Evolutionary conservation across 495 filamentous ascomycete genomes (phyloP).

Genomic region (Hypoxylon intermedium): DNA sequence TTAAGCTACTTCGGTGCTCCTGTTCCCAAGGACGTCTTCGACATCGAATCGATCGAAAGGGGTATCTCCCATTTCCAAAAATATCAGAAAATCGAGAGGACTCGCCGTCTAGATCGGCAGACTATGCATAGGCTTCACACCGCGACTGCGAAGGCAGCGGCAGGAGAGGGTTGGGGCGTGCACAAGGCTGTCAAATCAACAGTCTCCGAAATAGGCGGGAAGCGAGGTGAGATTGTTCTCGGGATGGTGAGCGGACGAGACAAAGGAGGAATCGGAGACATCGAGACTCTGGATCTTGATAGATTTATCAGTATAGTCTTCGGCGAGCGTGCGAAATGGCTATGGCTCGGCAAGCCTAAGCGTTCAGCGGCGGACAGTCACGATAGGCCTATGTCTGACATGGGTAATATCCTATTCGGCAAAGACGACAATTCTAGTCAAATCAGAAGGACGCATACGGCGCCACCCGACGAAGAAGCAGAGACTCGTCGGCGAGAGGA

Average conservation of each 20-base stretch:
- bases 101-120: constrained; percentile 78
- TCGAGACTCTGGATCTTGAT: constrained; percentile 90
- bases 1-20: constrained; percentile 80
- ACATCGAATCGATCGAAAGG: constrained; percentile 78
- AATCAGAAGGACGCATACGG: constrained; percentile 58
- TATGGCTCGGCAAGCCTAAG: constrained; percentile 88
- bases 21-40: constrained; percentile 90
- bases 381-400: constrained; percentile 57
- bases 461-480: constrained; percentile 55
- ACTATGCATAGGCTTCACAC: constrained; percentile 83
- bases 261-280: constrained; percentile 86
- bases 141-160: constrained; percentile 86
- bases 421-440: constrained; percentile 62
- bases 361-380: constrained; percentile 60
- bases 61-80: constrained; percentile 91
- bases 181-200: constrained; percentile 94
- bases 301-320: constrained; percentile 76
- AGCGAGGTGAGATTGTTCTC: constrained; percentile 91
- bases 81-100: constrained; percentile 77
- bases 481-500: constrained; percentile 54
- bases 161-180: constrained; percentile 73
- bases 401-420: constrained; percentile 68
- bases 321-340: constrained; percentile 85
- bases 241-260: constrained; percentile 89
- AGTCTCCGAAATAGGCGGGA: constrained; percentile 92